These are phyloP conservation scores for Salmacisia buchloeana DNA, from an alignment of 1,284 basidiomycete genomes.

Conservation along the genomic window DNA sequence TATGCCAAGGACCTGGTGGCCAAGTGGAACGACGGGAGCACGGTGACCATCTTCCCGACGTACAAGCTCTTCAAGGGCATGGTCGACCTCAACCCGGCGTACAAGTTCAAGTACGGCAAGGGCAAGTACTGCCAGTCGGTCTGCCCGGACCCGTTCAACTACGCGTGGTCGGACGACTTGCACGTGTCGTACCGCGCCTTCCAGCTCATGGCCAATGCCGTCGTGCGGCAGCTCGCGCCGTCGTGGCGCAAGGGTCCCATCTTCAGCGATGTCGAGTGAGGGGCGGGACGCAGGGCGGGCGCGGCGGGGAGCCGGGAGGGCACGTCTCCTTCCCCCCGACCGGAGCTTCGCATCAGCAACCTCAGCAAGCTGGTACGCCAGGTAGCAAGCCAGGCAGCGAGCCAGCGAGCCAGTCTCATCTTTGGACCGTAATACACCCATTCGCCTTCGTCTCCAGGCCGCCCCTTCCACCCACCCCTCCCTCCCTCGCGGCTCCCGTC, in stretches of 20 bases:
- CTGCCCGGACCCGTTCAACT: not conserved
- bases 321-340: too few relatives aligned
- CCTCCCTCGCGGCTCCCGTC: too few relatives aligned
- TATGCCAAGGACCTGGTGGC: not conserved
- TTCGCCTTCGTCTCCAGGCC: too few relatives aligned
- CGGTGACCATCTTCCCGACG: not conserved
- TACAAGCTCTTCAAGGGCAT: not conserved
- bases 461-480: too few relatives aligned
- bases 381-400: too few relatives aligned
- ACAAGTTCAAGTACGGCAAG: not conserved
- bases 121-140: not conserved
- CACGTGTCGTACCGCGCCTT: not conserved
- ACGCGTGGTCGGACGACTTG: not conserved
- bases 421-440: too few relatives aligned
- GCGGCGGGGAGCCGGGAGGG: too few relatives aligned
- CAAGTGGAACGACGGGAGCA: conserved; percentile 3
- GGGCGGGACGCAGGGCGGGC: too few relatives aligned
- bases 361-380: too few relatives aligned
- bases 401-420: too few relatives aligned
- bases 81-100: not conserved
- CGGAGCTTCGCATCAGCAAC: too few relatives aligned
- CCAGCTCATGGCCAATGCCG: not conserved
- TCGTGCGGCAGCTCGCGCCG: not conserved
- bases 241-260: not conserved
- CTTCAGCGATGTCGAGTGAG: not conserved